Conservation (phyloP, 257 asterid species). For the Solanum piurae region DNA sequence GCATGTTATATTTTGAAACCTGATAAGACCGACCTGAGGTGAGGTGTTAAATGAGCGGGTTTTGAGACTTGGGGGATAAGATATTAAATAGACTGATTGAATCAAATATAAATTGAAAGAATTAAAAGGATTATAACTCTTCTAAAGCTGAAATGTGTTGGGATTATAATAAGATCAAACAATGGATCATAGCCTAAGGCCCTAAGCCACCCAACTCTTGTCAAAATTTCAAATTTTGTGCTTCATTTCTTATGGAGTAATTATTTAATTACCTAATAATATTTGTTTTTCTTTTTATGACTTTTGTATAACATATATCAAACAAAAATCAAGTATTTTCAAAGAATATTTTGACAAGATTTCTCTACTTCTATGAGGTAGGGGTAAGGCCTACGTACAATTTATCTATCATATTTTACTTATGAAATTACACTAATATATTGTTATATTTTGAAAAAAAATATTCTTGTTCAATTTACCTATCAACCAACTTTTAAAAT, state of each 20-base stretch:
- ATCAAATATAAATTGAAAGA: not conserved
- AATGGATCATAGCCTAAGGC: not conserved
- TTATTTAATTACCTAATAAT: not conserved
- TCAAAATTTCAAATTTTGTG: not conserved
- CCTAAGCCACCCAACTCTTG: not conserved
- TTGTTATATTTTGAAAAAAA: not conserved
- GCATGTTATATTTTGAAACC: not conserved
- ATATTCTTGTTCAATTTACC: not conserved
- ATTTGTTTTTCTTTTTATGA: not conserved
- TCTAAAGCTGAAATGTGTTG: not conserved
- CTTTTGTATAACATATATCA: not conserved
- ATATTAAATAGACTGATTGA: fast-evolving
- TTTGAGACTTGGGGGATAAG: not conserved
- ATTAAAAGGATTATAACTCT: not conserved
- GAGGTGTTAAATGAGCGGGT: not conserved
- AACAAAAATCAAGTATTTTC: not conserved
- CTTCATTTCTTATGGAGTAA: not conserved
- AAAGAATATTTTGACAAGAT: not conserved
- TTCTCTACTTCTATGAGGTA: too few relatives aligned
- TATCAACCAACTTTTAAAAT: not conserved
- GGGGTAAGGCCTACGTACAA: not conserved
- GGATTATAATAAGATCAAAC: not conserved
- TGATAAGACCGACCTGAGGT: not conserved
- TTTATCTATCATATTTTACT: not conserved
- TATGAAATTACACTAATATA: fast-evolving